Conservation (phyloP, 73 alveolate species). For the Urostyla sp. region DNA sequence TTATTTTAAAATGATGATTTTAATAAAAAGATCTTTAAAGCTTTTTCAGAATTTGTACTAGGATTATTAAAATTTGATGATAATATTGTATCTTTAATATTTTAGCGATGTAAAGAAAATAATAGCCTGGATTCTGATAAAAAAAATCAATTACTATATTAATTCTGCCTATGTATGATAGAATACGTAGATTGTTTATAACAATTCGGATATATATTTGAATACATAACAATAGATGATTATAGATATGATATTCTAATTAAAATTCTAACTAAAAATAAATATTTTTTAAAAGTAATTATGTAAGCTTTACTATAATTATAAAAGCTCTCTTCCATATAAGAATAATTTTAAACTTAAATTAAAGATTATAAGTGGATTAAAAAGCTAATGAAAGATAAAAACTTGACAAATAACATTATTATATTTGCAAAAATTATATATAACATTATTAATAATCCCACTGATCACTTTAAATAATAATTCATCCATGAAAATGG, state of each 20-base stretch:
- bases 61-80: constrained; percentile 28
- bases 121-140: not conserved
- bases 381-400: too few relatives aligned
- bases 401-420: too few relatives aligned
- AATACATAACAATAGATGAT: constrained; percentile 4
- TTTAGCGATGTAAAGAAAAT: too few relatives aligned
- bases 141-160: not conserved
- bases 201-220: constrained; percentile 30
- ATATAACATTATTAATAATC: constrained; percentile 21
- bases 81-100: not conserved
- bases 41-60: constrained; percentile 1
- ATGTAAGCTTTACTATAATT: not conserved
- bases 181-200: not conserved
- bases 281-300: constrained; percentile 1
- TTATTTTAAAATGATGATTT: too few relatives aligned
- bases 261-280: not conserved
- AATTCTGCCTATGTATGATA: not conserved
- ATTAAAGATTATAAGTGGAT: too few relatives aligned
- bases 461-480: constrained; percentile 13
- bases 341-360: constrained; percentile 15
- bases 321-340: not conserved
- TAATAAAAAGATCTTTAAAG: too few relatives aligned
- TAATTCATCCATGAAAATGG: constrained; percentile 35
- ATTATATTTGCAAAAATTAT: constrained; percentile 32
- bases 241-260: constrained; percentile 5